These are phyloP conservation scores for Acer yangbiense DNA, from an alignment of 345 rosid species.

Conservation along the genomic window DNA sequence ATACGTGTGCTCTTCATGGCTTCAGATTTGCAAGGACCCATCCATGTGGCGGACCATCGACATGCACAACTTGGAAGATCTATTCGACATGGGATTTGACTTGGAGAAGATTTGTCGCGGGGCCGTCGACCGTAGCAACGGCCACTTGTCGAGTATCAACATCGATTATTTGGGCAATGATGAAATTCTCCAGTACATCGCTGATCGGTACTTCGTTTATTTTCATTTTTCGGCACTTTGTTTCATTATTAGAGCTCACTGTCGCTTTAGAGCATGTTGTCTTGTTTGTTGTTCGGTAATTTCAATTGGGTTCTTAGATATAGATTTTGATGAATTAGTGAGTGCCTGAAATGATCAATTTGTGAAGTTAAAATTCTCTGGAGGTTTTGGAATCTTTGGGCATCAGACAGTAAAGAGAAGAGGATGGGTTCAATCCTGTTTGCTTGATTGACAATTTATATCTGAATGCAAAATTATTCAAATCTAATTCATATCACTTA, in stretches of 20 bases:
- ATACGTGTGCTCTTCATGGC: conserved; percentile 59
- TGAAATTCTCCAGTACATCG: conserved; percentile 48
- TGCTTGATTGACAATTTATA: too few relatives aligned
- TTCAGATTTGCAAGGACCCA: conserved; percentile 46
- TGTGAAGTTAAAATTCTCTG: too few relatives aligned
- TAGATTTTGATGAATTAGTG: too few relatives aligned
- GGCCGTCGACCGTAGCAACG: conserved; percentile 62
- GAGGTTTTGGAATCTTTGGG: too few relatives aligned
- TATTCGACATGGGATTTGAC: neutral
- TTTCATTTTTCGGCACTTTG: neutral
- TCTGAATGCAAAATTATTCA: too few relatives aligned
- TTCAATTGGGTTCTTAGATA: too few relatives aligned
- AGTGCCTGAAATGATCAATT: too few relatives aligned
- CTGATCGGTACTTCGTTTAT: conserved; percentile 37
- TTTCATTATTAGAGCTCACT: neutral
- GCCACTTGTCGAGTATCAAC: conserved; percentile 45
- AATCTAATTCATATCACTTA: too few relatives aligned
- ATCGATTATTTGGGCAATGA: conserved; percentile 43
- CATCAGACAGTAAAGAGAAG: too few relatives aligned
- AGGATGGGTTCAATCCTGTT: too few relatives aligned
- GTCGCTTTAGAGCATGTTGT: too few relatives aligned
- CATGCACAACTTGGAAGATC: conserved; percentile 22
- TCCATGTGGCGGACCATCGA: conserved; percentile 52
- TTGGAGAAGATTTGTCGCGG: conserved; percentile 34
- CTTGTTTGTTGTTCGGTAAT: too few relatives aligned